Percentiles rank a stretch among this genome's conserved stretches.
Conservation (phyloP, 2,329 filamentous ascomycete genomes). For the Alternaria sp. region DNA sequence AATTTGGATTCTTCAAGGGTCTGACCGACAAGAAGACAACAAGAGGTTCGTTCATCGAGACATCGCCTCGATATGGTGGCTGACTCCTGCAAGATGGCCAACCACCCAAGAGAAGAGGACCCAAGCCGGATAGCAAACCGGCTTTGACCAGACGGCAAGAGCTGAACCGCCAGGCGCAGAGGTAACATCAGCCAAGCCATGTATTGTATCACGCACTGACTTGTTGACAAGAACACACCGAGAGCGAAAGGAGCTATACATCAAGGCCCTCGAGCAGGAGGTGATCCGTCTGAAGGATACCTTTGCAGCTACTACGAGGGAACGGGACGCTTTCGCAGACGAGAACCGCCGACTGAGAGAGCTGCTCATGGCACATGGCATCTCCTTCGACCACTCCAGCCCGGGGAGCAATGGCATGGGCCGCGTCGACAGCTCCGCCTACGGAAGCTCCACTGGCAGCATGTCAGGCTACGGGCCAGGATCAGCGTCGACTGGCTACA, state of each 20-base stretch:
- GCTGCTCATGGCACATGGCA: slow-evolving; percentile 64
- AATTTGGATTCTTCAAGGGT: slow-evolving; percentile 66
- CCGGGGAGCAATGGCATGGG: slow-evolving; percentile 42
- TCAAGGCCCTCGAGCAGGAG: slow-evolving; percentile 91
- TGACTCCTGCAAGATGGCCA: slow-evolving; percentile 70
- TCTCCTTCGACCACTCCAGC: slow-evolving; percentile 58
- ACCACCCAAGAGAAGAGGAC: slow-evolving; percentile 85
- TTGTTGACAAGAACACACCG: slow-evolving; percentile 77
- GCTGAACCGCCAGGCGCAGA: slow-evolving; percentile 92
- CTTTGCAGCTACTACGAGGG: slow-evolving; percentile 74
- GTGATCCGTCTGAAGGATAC: slow-evolving; percentile 86
- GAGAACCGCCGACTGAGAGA: slow-evolving; percentile 80
- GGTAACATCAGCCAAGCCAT: slow-evolving; percentile 60
- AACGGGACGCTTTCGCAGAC: slow-evolving; percentile 75
- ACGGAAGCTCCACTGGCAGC: slow-evolving; percentile 60
- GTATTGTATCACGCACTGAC: slow-evolving; percentile 15
- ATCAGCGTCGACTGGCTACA: slow-evolving; percentile 55
- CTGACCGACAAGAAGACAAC: slow-evolving; percentile 75
- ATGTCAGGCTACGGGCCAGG: slow-evolving; percentile 65
- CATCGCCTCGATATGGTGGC: neutral
- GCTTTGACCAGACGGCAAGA: slow-evolving; percentile 91
- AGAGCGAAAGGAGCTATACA: slow-evolving; percentile 94
- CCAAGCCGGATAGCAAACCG: slow-evolving; percentile 95
- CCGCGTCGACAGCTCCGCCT: slow-evolving; percentile 46
- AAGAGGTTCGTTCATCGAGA: slow-evolving; percentile 61